Percentiles rank a stretch among this genome's conserved stretches.
Conservation (phyloP, 805 yeast species). For the Candida ulmi region DNA sequence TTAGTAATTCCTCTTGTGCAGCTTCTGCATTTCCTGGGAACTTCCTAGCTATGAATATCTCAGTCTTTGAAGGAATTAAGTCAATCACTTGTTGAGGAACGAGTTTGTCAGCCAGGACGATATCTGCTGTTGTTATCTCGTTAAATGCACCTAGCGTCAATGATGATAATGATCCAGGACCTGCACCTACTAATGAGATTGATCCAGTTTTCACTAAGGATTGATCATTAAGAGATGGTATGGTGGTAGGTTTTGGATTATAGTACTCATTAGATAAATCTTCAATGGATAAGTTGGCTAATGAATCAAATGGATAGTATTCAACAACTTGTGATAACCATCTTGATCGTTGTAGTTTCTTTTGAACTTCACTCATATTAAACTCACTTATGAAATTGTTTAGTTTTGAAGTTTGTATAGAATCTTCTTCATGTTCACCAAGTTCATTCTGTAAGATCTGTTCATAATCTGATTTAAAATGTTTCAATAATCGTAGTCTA, state of each 20-base stretch:
- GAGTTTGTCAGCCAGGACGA: constrained; percentile 82
- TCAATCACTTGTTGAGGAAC: constrained; percentile 86
- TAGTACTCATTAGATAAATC: constrained; percentile 44
- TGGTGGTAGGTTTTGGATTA: constrained; percentile 29
- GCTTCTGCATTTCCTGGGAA: constrained; percentile 96
- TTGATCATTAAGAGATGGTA: no score
- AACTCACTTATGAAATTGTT: constrained; percentile 61
- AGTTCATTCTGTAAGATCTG: constrained; percentile 31
- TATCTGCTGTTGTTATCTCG: constrained; percentile 76
- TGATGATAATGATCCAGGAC: constrained; percentile 84
- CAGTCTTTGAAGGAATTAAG: constrained; percentile 71
- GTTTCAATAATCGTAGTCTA: constrained; percentile 21
- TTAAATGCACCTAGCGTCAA: constrained; percentile 81
- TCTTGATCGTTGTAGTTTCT: constrained; percentile 56
- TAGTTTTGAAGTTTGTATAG: constrained; percentile 50
- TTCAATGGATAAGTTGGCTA: constrained; percentile 54
- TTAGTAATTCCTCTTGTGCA: constrained; percentile 81
- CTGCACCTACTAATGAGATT: constrained; percentile 83
- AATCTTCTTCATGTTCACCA: constrained; percentile 66
- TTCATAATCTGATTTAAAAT: constrained; percentile 21
- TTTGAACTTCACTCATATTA: constrained; percentile 44
- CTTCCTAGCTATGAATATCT: constrained; percentile 81
- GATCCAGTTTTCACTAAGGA: constrained; percentile 38
- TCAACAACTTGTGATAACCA: constrained; percentile 91
- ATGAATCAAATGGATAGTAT: constrained; percentile 70